Evolutionary conservation across 345 rosid species (phyloP).

Genomic region (Acer campestre): DNA sequence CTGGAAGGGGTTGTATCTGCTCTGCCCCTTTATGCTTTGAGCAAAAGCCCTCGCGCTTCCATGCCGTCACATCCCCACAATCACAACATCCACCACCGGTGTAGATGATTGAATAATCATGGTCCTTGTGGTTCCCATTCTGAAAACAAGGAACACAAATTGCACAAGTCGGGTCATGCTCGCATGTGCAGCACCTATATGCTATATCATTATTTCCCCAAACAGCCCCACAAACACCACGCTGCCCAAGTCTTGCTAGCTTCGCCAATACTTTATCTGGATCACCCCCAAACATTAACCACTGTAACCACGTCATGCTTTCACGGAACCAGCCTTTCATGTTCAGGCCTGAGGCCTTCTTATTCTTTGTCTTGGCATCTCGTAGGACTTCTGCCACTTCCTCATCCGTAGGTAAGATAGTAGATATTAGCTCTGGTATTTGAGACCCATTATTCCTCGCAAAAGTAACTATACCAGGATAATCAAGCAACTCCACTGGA

Average conservation of each 20-base stretch:
- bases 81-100: slow-evolving; percentile 97
- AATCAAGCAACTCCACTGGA: slow-evolving; percentile 47
- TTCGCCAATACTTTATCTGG: slow-evolving; percentile 52
- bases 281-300: slow-evolving; percentile 83
- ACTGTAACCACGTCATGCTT: slow-evolving; percentile 72
- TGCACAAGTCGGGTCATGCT: slow-evolving; percentile 92
- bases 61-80: slow-evolving; percentile 96
- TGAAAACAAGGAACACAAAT: slow-evolving; percentile 91
- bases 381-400: slow-evolving; percentile 49
- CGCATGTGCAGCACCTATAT: slow-evolving; percentile 82
- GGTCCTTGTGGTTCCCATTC: slow-evolving; percentile 74
- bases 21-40: slow-evolving; percentile 90
- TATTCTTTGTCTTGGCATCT: slow-evolving; percentile 37
- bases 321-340: slow-evolving; percentile 53
- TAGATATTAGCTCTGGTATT: slow-evolving; percentile 52
- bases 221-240: slow-evolving; percentile 94
- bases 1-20: slow-evolving; percentile 84
- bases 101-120: slow-evolving; percentile 78
- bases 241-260: slow-evolving; percentile 55
- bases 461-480: slow-evolving; percentile 55
- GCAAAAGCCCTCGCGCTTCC: slow-evolving; percentile 95
- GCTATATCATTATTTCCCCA: slow-evolving; percentile 96
- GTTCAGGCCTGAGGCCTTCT: slow-evolving; percentile 28
- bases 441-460: slow-evolving; percentile 38
- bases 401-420: slow-evolving; percentile 67